phyloP scores from a whole-genome alignment of 1,139 yeast species.

The Saccharomyces pastorianus region DNA sequence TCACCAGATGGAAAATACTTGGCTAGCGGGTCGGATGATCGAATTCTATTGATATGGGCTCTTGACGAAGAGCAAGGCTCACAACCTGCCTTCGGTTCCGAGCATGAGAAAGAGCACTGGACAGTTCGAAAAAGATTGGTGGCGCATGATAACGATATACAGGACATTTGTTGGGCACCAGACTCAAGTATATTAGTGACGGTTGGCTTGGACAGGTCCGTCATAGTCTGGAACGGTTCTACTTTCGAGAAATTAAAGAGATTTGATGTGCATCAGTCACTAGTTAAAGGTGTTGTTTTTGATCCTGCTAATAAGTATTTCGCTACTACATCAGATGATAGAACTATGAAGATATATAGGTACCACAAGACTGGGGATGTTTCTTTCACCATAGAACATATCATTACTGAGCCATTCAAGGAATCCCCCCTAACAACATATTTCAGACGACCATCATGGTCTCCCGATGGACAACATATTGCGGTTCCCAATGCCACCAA shows the following conservation, averaged over 20 bases:
- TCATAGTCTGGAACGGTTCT: slow-evolving; percentile 87
- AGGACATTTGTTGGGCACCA: slow-evolving; percentile 97
- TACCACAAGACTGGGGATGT: slow-evolving; percentile 73
- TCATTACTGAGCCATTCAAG: slow-evolving; percentile 73
- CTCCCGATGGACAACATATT: slow-evolving; percentile 94
- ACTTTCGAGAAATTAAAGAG: slow-evolving; percentile 86
- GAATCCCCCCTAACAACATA: slow-evolving; percentile 90
- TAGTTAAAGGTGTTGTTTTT: slow-evolving; percentile 92
- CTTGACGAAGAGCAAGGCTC: slow-evolving; percentile 73
- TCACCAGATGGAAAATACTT: slow-evolving; percentile 86
- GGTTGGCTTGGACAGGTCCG: slow-evolving; percentile 86
- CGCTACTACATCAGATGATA: slow-evolving; percentile 93
- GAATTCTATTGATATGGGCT: slow-evolving; percentile 88
- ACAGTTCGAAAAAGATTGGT: slow-evolving; percentile 82
- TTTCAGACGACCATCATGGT: slow-evolving; percentile 89
- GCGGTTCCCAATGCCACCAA: slow-evolving; percentile 97
- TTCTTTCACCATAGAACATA: slow-evolving; percentile 78
- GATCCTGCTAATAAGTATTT: slow-evolving; percentile 97
- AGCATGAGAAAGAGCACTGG: slow-evolving; percentile 82
- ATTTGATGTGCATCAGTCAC: slow-evolving; percentile 87
- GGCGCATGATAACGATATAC: slow-evolving; percentile 95
- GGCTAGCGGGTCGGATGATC: slow-evolving; percentile 94
- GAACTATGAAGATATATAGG: slow-evolving; percentile 79
- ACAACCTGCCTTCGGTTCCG: slow-evolving; percentile 44
- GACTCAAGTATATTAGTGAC: slow-evolving; percentile 84